phyloP scores from a whole-genome alignment of 2,329 filamentous ascomycete species.

The Hymenoscyphus scutula region DNA sequence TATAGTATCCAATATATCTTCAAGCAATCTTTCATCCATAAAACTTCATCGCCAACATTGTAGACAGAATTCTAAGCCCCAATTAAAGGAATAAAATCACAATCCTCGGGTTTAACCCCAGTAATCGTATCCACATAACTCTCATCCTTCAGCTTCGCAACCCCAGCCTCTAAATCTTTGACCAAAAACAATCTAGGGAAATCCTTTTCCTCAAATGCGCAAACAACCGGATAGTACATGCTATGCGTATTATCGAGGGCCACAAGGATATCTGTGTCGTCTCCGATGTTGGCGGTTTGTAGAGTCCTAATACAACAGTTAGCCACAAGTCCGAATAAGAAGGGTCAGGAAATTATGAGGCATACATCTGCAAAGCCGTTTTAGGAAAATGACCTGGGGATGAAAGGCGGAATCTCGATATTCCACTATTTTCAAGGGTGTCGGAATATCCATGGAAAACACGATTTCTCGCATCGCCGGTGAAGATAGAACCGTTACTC shows the following conservation, averaged over 20 bases:
- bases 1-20: no score
- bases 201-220: slow-evolving; percentile 8
- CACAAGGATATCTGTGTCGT: slow-evolving; percentile 1
- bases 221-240: slow-evolving; percentile 9
- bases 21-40: no score
- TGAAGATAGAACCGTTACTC: slow-evolving; percentile 4
- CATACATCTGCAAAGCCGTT: slow-evolving; percentile 12
- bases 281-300: not conserved
- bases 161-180: slow-evolving; percentile 1
- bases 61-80: not conserved
- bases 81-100: slow-evolving; percentile 12
- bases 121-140: slow-evolving; percentile 9
- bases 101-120: slow-evolving; percentile 11
- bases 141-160: slow-evolving; percentile 6
- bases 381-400: slow-evolving; percentile 6
- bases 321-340: not conserved
- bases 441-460: slow-evolving; percentile 15
- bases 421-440: slow-evolving; percentile 4
- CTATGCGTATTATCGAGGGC: slow-evolving; percentile 4
- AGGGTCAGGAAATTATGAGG: no score
- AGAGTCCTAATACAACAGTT: slow-evolving; percentile 6
- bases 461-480: slow-evolving; percentile 6
- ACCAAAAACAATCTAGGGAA: slow-evolving; percentile 13
- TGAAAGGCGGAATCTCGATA: slow-evolving; percentile 13
- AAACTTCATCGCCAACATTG: no score